Evolutionary conservation across 306 rosid species (phyloP).

Genomic region (Sophora flavescens): DNA sequence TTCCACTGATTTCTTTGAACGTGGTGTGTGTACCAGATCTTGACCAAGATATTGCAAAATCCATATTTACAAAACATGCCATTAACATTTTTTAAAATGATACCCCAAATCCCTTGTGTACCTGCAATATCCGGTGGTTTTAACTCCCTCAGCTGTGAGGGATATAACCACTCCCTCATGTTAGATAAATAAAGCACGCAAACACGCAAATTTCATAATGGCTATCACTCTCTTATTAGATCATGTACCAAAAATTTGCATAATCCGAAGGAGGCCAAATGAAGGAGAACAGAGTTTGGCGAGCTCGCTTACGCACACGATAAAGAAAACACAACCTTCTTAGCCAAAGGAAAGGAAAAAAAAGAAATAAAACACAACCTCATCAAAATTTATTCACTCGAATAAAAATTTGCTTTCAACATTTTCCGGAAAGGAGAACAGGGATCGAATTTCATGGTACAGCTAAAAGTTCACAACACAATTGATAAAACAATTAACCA

Average conservation of each 20-base stretch:
- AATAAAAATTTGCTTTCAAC: constrained; percentile 59
- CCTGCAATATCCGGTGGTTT: no score
- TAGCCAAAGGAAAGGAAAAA: not conserved
- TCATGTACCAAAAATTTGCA: constrained; percentile 3
- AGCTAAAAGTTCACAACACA: constrained; percentile 75
- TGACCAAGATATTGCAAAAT: no score
- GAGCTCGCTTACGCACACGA: not conserved
- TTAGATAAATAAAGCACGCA: not conserved
- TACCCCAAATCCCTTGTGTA: no score
- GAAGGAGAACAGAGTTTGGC: not conserved
- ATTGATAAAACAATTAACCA: constrained; percentile 66
- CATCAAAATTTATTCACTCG: constrained; percentile 69
- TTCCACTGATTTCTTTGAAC: no score
- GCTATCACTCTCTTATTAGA: not conserved
- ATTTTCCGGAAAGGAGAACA: constrained; percentile 45
- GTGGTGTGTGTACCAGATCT: no score
- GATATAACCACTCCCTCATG: no score
- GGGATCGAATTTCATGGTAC: constrained; percentile 52
- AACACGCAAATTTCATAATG: not conserved
- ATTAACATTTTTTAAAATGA: no score
- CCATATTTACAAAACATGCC: no score
- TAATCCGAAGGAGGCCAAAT: constrained; percentile 2
- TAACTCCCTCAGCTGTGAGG: no score
- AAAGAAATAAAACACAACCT: constrained; percentile 44
- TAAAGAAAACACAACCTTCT: constrained; percentile 44